phyloP scores from a whole-genome alignment of 257 asterid genomes.

The Gynochthodes officinalis region DNA sequence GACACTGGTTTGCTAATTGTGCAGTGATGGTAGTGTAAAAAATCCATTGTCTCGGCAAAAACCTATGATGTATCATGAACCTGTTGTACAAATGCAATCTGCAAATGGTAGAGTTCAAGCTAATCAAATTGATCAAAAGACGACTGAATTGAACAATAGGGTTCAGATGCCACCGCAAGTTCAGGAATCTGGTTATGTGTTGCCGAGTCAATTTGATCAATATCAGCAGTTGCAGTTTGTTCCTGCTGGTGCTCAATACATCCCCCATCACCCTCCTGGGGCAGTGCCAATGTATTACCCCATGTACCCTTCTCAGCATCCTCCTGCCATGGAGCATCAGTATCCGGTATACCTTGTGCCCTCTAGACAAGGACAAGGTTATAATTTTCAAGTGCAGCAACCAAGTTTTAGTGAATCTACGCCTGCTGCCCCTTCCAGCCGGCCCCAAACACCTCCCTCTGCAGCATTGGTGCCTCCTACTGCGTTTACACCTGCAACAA shows the following conservation, averaged over 20 bases:
- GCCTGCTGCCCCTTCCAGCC: constrained; percentile 44
- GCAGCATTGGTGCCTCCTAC: constrained; percentile 37
- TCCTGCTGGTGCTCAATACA: constrained; percentile 60
- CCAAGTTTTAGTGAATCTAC: constrained; percentile 48
- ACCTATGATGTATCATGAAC: constrained; percentile 62
- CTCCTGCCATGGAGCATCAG: constrained; percentile 61
- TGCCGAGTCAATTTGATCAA: constrained; percentile 57
- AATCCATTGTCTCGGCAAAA: constrained; percentile 69
- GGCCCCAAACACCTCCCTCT: constrained; percentile 53
- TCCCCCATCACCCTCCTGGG: constrained; percentile 53
- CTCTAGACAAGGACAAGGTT: constrained; percentile 59
- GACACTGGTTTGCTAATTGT: constrained; percentile 3
- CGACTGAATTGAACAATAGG: constrained; percentile 43
- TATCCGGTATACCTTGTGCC: constrained; percentile 65
- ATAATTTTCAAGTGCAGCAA: constrained; percentile 62
- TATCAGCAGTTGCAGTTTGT: constrained; percentile 67
- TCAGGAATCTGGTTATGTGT: constrained; percentile 53
- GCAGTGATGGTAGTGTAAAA: constrained; percentile 68
- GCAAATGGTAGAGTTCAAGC: constrained; percentile 40
- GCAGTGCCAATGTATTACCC: constrained; percentile 61
- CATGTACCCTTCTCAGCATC: constrained; percentile 70
- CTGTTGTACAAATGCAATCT: constrained; percentile 46
- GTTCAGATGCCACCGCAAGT: constrained; percentile 59
- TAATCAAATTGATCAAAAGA: constrained; percentile 45
- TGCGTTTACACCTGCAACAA: constrained; percentile 42